A percentile compares a stretch with the other conserved stretches of the same genome.
Evolutionary conservation across 345 rosid genomes (phyloP).

Genomic region (Eucalyptus regnans): DNA sequence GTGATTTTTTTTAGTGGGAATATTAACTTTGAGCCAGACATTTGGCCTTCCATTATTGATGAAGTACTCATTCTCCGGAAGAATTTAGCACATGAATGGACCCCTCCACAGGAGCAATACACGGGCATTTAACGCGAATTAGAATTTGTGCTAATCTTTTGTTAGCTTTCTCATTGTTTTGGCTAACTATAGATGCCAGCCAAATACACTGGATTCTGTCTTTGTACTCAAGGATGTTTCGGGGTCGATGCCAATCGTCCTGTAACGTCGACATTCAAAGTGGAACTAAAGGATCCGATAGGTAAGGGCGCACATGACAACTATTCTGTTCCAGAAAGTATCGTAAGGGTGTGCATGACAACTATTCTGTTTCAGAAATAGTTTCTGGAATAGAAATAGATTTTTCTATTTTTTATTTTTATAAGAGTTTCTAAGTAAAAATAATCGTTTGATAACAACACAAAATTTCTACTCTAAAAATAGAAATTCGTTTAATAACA

Average conservation of each 20-base stretch:
- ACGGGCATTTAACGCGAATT: neutral
- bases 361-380: too few relatives aligned
- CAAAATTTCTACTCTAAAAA: too few relatives aligned
- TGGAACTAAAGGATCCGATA: neutral
- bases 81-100: neutral
- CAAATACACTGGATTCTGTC: neutral
- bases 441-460: too few relatives aligned
- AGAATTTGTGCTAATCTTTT: neutral
- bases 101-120: neutral
- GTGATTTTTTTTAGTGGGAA: neutral
- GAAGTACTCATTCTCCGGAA: neutral
- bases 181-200: neutral
- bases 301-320: too few relatives aligned
- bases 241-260: neutral
- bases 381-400: too few relatives aligned
- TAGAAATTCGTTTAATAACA: too few relatives aligned
- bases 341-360: too few relatives aligned
- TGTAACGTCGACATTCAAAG: neutral
- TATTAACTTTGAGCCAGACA: fast-evolving
- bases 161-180: neutral
- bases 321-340: too few relatives aligned
- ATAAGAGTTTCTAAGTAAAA: too few relatives aligned
- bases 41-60: neutral
- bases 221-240: neutral
- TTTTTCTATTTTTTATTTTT: too few relatives aligned